A percentile compares a stretch with the other conserved stretches of the same genome.
These are phyloP conservation scores for Sphaerosporella brunnea DNA, from an alignment of 495 filamentous ascomycete species.

Conservation along the genomic window DNA sequence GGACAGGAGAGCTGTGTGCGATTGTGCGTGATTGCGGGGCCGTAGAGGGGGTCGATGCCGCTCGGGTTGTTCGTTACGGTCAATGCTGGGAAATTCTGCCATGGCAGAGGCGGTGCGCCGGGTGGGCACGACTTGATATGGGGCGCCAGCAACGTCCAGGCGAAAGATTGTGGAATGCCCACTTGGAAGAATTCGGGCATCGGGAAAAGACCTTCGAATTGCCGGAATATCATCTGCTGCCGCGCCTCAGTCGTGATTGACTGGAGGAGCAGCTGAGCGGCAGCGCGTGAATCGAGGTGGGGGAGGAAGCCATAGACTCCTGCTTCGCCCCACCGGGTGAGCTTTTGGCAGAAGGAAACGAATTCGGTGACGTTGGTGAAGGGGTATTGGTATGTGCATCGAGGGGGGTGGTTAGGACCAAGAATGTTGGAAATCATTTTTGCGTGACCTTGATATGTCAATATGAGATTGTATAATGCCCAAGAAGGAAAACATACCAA, in stretches of 20 bases:
- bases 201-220: conserved; percentile 66
- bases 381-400: conserved; percentile 73
- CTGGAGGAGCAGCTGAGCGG: conserved; percentile 52
- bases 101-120: conserved; percentile 56
- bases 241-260: conserved; percentile 70
- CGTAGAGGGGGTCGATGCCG: conserved; percentile 37
- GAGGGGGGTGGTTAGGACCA: conserved; percentile 49
- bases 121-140: conserved; percentile 65
- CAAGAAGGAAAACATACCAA: conserved; percentile 29
- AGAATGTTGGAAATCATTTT: conserved; percentile 69
- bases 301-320: conserved; percentile 73
- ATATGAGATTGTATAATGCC: neutral
- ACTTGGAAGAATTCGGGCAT: conserved; percentile 76
- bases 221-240: conserved; percentile 78
- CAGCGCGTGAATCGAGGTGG: conserved; percentile 62
- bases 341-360: conserved; percentile 70
- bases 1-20: conserved; percentile 55
- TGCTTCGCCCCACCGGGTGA: conserved; percentile 66
- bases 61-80: conserved; percentile 64
- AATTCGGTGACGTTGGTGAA: conserved; percentile 60
- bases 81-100: conserved; percentile 78
- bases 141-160: conserved; percentile 69
- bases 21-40: conserved; percentile 48
- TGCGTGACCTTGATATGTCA: conserved; percentile 37
- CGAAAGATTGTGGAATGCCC: conserved; percentile 70